Evolutionary conservation across 345 rosid species (phyloP).

Genomic region (Populus simonii): DNA sequence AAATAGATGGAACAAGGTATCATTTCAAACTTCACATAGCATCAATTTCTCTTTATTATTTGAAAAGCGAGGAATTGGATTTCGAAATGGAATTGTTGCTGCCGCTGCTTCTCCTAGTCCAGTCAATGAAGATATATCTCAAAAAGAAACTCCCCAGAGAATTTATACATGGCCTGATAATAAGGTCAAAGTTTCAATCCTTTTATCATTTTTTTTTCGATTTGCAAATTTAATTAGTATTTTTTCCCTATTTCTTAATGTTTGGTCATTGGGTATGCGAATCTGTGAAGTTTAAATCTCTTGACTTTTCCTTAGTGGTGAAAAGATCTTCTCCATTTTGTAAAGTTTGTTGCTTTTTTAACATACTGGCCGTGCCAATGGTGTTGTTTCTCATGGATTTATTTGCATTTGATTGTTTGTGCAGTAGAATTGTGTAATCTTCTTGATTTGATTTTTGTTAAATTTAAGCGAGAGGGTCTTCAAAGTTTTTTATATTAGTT

Average conservation of each 20-base stretch:
- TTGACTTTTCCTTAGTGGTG: neutral
- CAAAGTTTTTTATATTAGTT: too few relatives aligned
- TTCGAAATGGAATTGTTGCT: neutral
- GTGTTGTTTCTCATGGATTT: too few relatives aligned
- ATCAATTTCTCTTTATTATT: too few relatives aligned
- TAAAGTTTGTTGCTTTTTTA: too few relatives aligned
- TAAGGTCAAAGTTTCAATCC: slow-evolving; percentile 24
- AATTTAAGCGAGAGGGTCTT: too few relatives aligned
- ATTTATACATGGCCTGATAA: slow-evolving; percentile 50
- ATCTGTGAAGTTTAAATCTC: too few relatives aligned
- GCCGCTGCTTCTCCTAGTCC: slow-evolving; percentile 25
- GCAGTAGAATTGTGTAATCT: too few relatives aligned
- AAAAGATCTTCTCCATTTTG: neutral
- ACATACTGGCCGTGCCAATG: too few relatives aligned
- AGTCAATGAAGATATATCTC: slow-evolving; percentile 26
- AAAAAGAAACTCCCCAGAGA: slow-evolving; percentile 19
- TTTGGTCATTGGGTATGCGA: neutral
- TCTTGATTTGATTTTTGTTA: too few relatives aligned
- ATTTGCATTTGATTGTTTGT: too few relatives aligned
- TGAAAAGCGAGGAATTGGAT: neutral
- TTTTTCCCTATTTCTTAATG: neutral
- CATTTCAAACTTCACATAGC: too few relatives aligned
- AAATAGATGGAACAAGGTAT: too few relatives aligned
- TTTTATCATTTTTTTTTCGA: neutral
- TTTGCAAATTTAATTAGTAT: neutral